Evolutionary conservation across 2,329 filamentous ascomycete genomes (phyloP), one percentile per base, ranked within the genome.

Genomic region (Clathrospora elynae): DNA sequence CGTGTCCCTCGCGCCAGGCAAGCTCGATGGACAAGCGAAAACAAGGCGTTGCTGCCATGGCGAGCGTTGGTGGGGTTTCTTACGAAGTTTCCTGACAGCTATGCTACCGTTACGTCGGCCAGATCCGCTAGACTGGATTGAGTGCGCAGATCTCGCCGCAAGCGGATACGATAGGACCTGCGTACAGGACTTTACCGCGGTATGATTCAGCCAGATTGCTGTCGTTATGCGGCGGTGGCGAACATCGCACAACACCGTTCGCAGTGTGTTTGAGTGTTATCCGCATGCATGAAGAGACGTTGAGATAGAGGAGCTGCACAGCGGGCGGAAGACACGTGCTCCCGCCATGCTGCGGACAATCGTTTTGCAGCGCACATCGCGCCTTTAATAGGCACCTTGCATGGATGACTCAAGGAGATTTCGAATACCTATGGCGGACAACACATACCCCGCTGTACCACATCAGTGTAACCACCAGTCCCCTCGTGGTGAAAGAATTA

Each of bases 31-130:
- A 49, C 49, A 46, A 42, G 47, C 47, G 51, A 52, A 53, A 48
- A 49, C 53, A 58, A 46, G 55, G 59, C 55, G 48, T 39, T 29
- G 42, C 34, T 45, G 37, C 50, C 52, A 61, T 57, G 57, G 57
- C 57, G 55, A 57, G 53, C 50, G 53, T 51, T 55, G 51, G 57
- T 53, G 53, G 61, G 58, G 57, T 55, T 51, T 55, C 45, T 53
- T 39, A 49, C 42, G 44, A 51, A 51, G 59, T 61, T 59, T 64
- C 54, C 45, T 42, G 49, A 54, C 26, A 45, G 49, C 45, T 54
- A 59, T 64, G 56, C 57, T 65, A 65, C 62, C 56, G 61, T 64
- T 64, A 64, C 62, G 55, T 62, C 58, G 53, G 53, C 49, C 41
- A 50, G 31, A 24, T 25, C 24, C 42, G 46, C 61, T 64, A 66